Conservation (phyloP, 176 grass and related monocot species). For the Avena atlantica region DNA sequence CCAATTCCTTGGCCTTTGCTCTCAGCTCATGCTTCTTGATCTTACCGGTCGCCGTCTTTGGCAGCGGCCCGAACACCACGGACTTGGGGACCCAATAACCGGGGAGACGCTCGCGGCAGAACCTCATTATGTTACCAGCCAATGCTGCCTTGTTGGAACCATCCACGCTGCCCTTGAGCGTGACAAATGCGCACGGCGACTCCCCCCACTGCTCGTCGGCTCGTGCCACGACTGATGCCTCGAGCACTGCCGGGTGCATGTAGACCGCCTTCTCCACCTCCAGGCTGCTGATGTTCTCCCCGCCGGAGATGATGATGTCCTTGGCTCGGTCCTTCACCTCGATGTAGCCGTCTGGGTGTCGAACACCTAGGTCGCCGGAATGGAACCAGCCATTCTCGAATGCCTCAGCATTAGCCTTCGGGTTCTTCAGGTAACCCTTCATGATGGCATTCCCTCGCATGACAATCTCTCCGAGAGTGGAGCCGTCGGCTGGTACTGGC, state of each 20-base stretch:
- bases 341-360: slow-evolving; percentile 75
- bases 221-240: slow-evolving; percentile 85
- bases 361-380: slow-evolving; percentile 83
- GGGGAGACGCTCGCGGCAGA: slow-evolving; percentile 81
- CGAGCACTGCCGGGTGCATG: slow-evolving; percentile 78
- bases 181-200: slow-evolving; percentile 92
- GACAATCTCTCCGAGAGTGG: slow-evolving; percentile 80
- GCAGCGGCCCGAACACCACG: slow-evolving; percentile 85
- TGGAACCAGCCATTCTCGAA: slow-evolving; percentile 96
- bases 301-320: slow-evolving; percentile 98
- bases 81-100: slow-evolving; percentile 97
- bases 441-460: slow-evolving; percentile 92
- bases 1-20: slow-evolving; percentile 77
- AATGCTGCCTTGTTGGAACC: slow-evolving; percentile 56
- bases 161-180: slow-evolving; percentile 60
- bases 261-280: slow-evolving; percentile 92
- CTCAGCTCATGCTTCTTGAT: slow-evolving; percentile 96
- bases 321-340: slow-evolving; percentile 97
- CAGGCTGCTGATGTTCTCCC: slow-evolving; percentile 97
- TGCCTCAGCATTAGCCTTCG: slow-evolving; percentile 72
- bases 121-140: slow-evolving; percentile 64
- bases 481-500: slow-evolving; percentile 72
- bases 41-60: slow-evolving; percentile 95
- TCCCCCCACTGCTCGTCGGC: slow-evolving; percentile 92
- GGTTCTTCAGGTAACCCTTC: slow-evolving; percentile 95